These are phyloP conservation scores for Kwoniella shandongensis DNA, from an alignment of 768 basidiomycete species.

Conservation along the genomic window DNA sequence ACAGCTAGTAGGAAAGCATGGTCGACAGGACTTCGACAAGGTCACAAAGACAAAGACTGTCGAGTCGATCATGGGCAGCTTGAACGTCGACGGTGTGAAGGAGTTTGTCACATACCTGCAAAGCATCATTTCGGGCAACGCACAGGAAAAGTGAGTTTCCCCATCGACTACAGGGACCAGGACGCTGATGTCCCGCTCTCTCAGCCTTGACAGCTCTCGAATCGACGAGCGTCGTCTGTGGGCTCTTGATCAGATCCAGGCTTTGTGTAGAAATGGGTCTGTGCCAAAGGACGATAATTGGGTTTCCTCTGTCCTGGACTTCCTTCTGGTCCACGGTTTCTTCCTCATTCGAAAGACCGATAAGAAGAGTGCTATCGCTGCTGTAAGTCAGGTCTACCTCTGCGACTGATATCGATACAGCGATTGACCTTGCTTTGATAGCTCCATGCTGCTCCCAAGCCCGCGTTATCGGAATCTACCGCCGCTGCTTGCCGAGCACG, in stretches of 20 bases:
- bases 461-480: conserved; percentile 71
- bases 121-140: conserved; percentile 60
- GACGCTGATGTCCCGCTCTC: not conserved
- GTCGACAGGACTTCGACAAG: conserved; percentile 84
- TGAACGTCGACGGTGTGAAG: conserved; percentile 72
- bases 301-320: conserved; percentile 73
- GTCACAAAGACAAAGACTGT: conserved; percentile 90
- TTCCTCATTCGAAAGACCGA: conserved; percentile 73
- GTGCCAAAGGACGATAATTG: conserved; percentile 77
- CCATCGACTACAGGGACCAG: not conserved
- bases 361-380: conserved; percentile 62
- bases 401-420: no score
- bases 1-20: conserved; percentile 77
- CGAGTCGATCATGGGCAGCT: conserved; percentile 73
- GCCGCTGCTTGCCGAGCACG: conserved; percentile 67
- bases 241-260: conserved; percentile 81
- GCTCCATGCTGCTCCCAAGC: conserved; percentile 66
- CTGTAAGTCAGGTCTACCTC: conserved; percentile 59
- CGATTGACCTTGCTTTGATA: conserved; percentile 53
- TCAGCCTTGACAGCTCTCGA: conserved; percentile 42
- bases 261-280: conserved; percentile 73
- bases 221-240: conserved; percentile 63
- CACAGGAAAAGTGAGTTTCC: conserved; percentile 56
- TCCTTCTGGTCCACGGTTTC: conserved; percentile 76
- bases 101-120: conserved; percentile 74